Evolutionary conservation across 306 rosid species (phyloP).

Genomic region (Begonia loranthoides): DNA sequence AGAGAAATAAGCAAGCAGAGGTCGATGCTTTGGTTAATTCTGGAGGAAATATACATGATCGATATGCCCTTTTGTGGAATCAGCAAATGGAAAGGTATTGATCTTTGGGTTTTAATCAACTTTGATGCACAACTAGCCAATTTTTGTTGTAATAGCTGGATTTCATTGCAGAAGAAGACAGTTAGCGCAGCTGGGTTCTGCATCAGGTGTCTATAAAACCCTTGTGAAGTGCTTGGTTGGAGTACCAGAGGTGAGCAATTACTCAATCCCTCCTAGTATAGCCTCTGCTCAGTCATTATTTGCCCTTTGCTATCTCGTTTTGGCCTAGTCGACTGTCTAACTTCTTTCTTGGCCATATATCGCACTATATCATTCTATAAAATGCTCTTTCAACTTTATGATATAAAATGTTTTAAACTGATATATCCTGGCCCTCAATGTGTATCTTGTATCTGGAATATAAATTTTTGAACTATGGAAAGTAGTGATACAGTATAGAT

Average conservation of each 20-base stretch:
- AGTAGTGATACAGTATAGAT: no score
- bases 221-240: conserved; percentile 94
- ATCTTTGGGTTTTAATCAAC: conserved; percentile 5
- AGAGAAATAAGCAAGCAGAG: conserved; percentile 91
- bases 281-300: not conserved
- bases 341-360: no score
- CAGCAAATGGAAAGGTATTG: conserved; percentile 95
- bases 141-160: conserved; percentile 15
- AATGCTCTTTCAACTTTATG: no score
- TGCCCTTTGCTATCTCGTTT: not conserved
- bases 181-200: conserved; percentile 93
- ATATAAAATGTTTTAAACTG: no score
- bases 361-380: no score
- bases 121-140: conserved; percentile 4
- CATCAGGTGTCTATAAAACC: conserved; percentile 95
- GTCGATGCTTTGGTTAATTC: conserved; percentile 70
- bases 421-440: no score
- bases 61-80: conserved; percentile 75
- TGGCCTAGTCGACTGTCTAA: no score
- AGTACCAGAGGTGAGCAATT: conserved; percentile 70
- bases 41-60: conserved; percentile 66
- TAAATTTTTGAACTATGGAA: no score
- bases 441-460: no score
- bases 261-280: not conserved
- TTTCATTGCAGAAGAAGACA: conserved; percentile 56